Evolutionary conservation across 495 filamentous ascomycete genomes (phyloP).

Genomic region (Parachaetomium inaequale): DNA sequence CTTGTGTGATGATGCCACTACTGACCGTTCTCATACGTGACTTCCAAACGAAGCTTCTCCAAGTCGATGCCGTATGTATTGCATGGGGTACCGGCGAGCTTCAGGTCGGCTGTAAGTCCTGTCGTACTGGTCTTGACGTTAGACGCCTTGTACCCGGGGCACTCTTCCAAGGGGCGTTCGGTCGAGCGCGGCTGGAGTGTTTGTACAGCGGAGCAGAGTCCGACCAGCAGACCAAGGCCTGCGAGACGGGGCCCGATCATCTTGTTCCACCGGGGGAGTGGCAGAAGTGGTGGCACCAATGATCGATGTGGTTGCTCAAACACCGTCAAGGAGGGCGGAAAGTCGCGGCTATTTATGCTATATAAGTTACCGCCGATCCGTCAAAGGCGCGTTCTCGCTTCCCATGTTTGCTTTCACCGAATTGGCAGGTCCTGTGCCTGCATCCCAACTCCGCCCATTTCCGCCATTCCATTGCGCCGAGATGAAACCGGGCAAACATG

Average conservation of each 20-base stretch:
- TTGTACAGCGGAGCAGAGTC: constrained; percentile 14
- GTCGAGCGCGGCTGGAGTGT: constrained; percentile 19
- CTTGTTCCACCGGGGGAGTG: too few relatives aligned
- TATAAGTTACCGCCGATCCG: too few relatives aligned
- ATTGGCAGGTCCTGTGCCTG: too few relatives aligned
- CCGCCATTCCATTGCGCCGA: too few relatives aligned
- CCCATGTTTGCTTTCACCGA: too few relatives aligned
- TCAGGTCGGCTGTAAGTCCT: constrained; percentile 62
- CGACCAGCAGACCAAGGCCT: constrained; percentile 22
- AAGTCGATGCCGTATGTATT: constrained; percentile 70
- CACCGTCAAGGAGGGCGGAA: neutral
- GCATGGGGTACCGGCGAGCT: constrained; percentile 62
- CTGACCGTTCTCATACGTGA: constrained; percentile 73
- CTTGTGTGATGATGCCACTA: constrained; percentile 7
- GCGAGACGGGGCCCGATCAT: constrained; percentile 21
- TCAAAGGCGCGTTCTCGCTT: too few relatives aligned
- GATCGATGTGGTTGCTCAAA: neutral
- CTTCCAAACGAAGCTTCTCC: constrained; percentile 59
- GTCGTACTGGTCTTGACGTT: constrained; percentile 54
- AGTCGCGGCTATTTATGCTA: neutral
- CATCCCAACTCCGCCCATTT: too few relatives aligned
- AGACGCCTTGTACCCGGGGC: constrained; percentile 69
- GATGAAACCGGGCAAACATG: too few relatives aligned
- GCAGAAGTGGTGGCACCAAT: too few relatives aligned
- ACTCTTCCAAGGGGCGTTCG: constrained; percentile 38